Conservation (phyloP, 2,329 filamentous ascomycete species). For the Stemphylium lycopersici region DNA sequence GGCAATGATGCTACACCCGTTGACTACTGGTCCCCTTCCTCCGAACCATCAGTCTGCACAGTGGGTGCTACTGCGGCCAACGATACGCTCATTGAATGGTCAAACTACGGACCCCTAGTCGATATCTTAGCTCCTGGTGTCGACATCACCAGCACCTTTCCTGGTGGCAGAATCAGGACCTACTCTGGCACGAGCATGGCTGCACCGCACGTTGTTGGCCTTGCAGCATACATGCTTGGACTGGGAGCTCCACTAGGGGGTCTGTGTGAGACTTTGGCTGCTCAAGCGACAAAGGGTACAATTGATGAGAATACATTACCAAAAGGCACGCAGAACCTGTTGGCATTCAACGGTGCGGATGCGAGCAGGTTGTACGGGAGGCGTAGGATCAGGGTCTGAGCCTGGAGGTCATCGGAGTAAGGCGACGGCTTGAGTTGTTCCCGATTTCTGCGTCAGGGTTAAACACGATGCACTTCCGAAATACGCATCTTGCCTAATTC, state of each 20-base stretch:
- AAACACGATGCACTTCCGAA: neutral
- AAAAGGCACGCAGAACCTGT: conserved; percentile 53
- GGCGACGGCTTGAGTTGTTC: neutral
- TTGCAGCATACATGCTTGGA: conserved; percentile 70
- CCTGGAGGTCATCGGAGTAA: neutral
- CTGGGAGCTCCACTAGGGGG: conserved; percentile 44
- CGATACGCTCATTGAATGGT: conserved; percentile 42
- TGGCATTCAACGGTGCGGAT: conserved; percentile 59
- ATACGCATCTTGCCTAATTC: neutral
- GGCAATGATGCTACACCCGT: conserved; percentile 44
- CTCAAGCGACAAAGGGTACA: conserved; percentile 47
- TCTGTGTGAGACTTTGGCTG: conserved; percentile 56
- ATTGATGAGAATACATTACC: conserved; percentile 45
- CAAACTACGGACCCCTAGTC: conserved; percentile 45
- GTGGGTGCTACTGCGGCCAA: conserved; percentile 45
- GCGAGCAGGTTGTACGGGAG: neutral
- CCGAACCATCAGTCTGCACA: conserved; percentile 45
- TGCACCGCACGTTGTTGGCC: conserved; percentile 70
- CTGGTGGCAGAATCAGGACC: conserved; percentile 48
- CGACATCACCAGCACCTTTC: conserved; percentile 54
- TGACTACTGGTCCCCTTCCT: conserved; percentile 40
- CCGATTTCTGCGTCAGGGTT: neutral
- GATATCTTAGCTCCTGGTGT: conserved; percentile 50
- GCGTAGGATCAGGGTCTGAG: neutral
- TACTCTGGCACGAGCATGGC: conserved; percentile 70